Percentiles rank a stretch among this genome's conserved stretches.
Evolutionary conservation across 2,329 filamentous ascomycete species (phyloP).

Genomic region (Ceratocystis eucalypticola): DNA sequence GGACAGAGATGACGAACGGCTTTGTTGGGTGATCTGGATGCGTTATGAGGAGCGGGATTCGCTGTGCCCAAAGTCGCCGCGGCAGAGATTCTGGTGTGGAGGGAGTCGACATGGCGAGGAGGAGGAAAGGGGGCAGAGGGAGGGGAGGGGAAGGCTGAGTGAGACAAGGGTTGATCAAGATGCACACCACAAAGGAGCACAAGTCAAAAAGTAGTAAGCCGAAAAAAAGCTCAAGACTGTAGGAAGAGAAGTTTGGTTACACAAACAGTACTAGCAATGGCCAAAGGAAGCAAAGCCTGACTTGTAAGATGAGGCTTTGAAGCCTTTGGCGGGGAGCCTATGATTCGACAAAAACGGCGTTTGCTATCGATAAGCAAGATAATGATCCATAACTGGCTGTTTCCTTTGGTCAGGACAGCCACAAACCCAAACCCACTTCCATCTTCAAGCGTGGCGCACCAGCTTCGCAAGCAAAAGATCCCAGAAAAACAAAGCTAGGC

Average conservation of each 20-base stretch:
- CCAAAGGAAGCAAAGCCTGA: neutral
- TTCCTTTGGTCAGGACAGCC: neutral
- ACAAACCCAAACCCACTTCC: too few species aligned
- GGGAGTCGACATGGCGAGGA: slow-evolving; percentile 9
- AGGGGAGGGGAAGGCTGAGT: neutral
- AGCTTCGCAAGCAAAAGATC: too few species aligned
- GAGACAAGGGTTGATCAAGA: neutral
- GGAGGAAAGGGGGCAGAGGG: slow-evolving; percentile 22
- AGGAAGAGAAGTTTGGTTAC: too few species aligned
- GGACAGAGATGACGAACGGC: slow-evolving; percentile 41
- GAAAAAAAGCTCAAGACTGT: neutral
- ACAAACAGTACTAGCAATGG: too few species aligned
- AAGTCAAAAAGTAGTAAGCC: neutral
- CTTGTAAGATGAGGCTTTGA: too few species aligned
- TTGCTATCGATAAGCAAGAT: neutral
- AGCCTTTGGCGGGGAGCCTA: too few species aligned
- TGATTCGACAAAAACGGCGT: neutral
- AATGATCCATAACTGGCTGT: neutral
- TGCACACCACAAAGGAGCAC: neutral
- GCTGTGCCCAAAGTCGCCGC: slow-evolving; percentile 40
- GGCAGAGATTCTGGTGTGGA: slow-evolving; percentile 24
- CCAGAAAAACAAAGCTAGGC: too few species aligned
- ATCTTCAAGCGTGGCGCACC: too few species aligned
- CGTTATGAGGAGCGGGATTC: slow-evolving; percentile 42
- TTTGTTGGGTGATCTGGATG: slow-evolving; percentile 34